Conservation (phyloP, 202 grass and related monocot species). For the Musa balbisiana region DNA sequence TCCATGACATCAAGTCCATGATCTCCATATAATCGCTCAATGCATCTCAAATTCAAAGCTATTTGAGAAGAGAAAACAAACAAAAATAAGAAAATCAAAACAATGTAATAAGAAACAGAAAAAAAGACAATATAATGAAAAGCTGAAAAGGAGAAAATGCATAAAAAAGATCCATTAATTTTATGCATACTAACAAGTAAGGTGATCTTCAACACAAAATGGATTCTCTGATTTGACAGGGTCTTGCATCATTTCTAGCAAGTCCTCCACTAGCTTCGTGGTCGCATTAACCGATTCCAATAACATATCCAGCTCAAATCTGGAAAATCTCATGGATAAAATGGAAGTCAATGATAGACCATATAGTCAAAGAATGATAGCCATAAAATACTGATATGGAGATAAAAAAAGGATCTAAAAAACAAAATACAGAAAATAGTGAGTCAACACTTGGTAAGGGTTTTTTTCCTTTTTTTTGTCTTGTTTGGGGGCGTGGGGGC, state of each 20-base stretch:
- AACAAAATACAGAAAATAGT: too few species aligned
- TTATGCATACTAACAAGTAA: constrained; percentile 51
- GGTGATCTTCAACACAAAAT: constrained; percentile 67
- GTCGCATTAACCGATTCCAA: constrained; percentile 87
- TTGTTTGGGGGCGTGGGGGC: too few species aligned
- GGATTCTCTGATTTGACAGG: constrained; percentile 60
- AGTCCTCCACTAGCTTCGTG: constrained; percentile 69
- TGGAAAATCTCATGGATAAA: constrained; percentile 24
- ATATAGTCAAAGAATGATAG: neutral
- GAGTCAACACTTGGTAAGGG: too few species aligned
- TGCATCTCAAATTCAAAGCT: constrained; percentile 84
- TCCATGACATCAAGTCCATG: constrained; percentile 97
- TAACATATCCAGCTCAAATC: constrained; percentile 98
- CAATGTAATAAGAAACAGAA: constrained; percentile 18
- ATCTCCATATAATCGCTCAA: constrained; percentile 88
- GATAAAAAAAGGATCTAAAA: too few species aligned
- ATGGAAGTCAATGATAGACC: constrained; percentile 13
- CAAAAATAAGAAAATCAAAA: constrained; percentile 27
- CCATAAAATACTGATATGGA: too few species aligned
- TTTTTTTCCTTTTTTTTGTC: too few species aligned
- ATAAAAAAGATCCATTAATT: neutral
- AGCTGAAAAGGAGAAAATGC: neutral
- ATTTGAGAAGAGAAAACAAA: neutral
- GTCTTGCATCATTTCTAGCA: constrained; percentile 88
- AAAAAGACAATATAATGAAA: constrained; percentile 7